Percentiles rank a stretch among this genome's conserved stretches.
Evolutionary conservation across 192 early-diverging fungal genomes (phyloP).

Genomic region (Entomortierella lignicola): DNA sequence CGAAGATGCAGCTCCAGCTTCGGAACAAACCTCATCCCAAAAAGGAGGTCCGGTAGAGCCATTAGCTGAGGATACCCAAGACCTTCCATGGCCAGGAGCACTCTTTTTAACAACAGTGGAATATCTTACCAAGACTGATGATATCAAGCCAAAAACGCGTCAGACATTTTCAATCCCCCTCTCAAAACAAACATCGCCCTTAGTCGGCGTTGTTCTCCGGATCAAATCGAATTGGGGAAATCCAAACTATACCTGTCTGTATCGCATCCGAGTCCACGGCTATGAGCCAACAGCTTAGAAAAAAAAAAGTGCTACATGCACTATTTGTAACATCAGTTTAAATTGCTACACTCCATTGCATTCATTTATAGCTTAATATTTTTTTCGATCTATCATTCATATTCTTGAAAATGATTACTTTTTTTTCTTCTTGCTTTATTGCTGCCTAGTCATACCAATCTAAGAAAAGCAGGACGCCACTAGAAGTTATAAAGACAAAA

Average conservation of each 20-base stretch:
- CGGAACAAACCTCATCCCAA: background rate
- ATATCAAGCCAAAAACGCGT: slow-evolving; percentile 41
- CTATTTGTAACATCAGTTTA: background rate
- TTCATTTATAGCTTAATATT: background rate
- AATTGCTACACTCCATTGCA: background rate
- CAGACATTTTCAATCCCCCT: slow-evolving; percentile 45
- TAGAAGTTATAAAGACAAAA: slow-evolving; percentile 20
- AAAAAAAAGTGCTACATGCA: background rate
- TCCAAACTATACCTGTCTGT: slow-evolving; percentile 76
- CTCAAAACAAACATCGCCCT: slow-evolving; percentile 54
- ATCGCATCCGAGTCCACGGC: slow-evolving; percentile 81
- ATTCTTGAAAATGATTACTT: background rate
- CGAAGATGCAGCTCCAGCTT: slow-evolving; percentile 9
- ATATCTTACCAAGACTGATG: slow-evolving; percentile 59
- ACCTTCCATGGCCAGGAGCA: slow-evolving; percentile 35
- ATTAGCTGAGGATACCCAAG: background rate
- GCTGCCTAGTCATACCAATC: slow-evolving; percentile 81
- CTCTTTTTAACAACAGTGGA: slow-evolving; percentile 40
- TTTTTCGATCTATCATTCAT: background rate
- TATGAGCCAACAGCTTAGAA: slow-evolving; percentile 18
- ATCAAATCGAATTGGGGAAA: slow-evolving; percentile 80
- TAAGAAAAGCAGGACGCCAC: slow-evolving; percentile 78
- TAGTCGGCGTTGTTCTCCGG: slow-evolving; percentile 61
- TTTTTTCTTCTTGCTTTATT: background rate
- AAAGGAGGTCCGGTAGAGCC: background rate